Conservation (phyloP, 345 rosid genomes). For the Clarkia xantiana region DNA sequence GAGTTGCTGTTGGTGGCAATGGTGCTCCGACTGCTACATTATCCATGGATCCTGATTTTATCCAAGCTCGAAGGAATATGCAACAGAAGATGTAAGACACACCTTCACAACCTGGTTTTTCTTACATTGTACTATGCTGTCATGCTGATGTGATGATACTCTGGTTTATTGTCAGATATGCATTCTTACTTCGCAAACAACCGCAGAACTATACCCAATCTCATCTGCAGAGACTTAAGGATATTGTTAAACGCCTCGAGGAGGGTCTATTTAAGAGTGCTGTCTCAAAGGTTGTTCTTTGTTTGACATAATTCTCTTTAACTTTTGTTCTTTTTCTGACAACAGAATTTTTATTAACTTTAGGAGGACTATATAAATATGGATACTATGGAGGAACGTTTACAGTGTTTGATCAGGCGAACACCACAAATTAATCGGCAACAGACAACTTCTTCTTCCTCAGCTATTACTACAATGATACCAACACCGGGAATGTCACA, state of each 20-base stretch:
- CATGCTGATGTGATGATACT: neutral
- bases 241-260: constrained; percentile 69
- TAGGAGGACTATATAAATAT: constrained; percentile 82
- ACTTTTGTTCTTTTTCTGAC: too few relatives aligned
- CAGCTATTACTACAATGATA: constrained; percentile 66
- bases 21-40: neutral
- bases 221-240: constrained; percentile 32
- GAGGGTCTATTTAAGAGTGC: constrained; percentile 69
- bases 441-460: constrained; percentile 31
- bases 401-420: constrained; percentile 31
- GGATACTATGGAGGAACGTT: constrained; percentile 54
- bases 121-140: neutral
- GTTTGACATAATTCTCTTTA: neutral
- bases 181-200: constrained; percentile 38
- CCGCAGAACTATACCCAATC: constrained; percentile 20
- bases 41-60: constrained; percentile 36
- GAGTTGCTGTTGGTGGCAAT: too few relatives aligned
- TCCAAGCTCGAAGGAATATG: constrained; percentile 26
- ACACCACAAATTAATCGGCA: constrained; percentile 23
- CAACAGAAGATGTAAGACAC: constrained; percentile 48
- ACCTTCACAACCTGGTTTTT: neutral
- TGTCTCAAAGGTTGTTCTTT: constrained; percentile 35
- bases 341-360: constrained; percentile 5
- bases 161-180: constrained; percentile 19
- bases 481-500: constrained; percentile 86